Conservation (phyloP, 139 green algal species). For the Astrephomene gubernaculifera region DNA sequence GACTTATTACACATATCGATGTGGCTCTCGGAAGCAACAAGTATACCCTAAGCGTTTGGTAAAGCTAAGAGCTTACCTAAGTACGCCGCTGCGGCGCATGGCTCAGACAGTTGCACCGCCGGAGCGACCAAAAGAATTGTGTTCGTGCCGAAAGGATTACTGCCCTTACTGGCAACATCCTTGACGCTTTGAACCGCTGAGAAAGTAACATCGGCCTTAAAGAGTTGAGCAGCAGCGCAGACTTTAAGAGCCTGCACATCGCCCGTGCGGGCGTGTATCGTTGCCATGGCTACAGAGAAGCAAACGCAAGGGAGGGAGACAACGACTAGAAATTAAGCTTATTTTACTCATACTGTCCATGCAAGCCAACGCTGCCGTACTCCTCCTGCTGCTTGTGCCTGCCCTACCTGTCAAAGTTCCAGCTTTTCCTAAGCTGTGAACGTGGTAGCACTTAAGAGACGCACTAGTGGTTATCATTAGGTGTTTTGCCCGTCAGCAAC, state of each 20-base stretch:
- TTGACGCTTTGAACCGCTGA: neutral
- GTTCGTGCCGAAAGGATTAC: slow-evolving; percentile 48
- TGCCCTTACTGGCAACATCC: slow-evolving; percentile 39
- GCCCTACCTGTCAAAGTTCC: too few species aligned
- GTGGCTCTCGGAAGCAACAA: too few species aligned
- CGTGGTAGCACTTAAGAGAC: too few species aligned
- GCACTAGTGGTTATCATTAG: neutral
- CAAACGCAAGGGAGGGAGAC: neutral
- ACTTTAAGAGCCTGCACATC: slow-evolving; percentile 75
- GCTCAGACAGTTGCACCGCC: slow-evolving; percentile 61
- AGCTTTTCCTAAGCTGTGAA: too few species aligned
- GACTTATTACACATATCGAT: too few species aligned
- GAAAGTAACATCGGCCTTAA: slow-evolving; percentile 22
- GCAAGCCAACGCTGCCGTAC: too few species aligned
- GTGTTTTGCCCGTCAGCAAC: neutral
- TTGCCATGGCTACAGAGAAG: slow-evolving; percentile 18
- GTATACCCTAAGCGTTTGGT: too few species aligned
- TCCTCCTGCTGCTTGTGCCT: too few species aligned
- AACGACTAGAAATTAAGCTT: neutral
- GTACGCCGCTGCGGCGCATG: slow-evolving; percentile 71
- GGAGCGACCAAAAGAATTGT: slow-evolving; percentile 51
- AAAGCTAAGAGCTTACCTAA: slow-evolving; percentile 68
- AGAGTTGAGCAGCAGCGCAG: slow-evolving; percentile 50
- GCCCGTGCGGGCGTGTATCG: slow-evolving; percentile 56
- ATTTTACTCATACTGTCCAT: slow-evolving; percentile 7